Evolutionary conservation across 257 asterid genomes (phyloP).

Genomic region (Paraleonurus japonicus): DNA sequence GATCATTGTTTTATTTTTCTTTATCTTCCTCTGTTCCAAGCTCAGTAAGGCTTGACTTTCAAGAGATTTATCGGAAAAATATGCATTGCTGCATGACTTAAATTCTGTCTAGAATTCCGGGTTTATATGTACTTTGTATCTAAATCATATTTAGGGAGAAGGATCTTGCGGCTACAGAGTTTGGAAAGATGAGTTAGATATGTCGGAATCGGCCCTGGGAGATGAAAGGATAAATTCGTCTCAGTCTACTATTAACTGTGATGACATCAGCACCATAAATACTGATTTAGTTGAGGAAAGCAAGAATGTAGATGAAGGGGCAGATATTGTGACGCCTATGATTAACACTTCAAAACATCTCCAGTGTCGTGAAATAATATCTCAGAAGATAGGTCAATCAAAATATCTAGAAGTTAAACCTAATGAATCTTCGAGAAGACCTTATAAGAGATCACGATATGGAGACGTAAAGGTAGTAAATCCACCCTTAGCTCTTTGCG

Average conservation of each 20-base stretch:
- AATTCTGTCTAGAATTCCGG: not conserved
- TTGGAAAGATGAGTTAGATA: slow-evolving; percentile 45
- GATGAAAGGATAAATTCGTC: slow-evolving; percentile 14
- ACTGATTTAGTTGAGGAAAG: slow-evolving; percentile 21
- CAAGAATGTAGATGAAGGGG: slow-evolving; percentile 13
- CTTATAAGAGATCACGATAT: slow-evolving; percentile 34
- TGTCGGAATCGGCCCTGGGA: not conserved
- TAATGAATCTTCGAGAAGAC: slow-evolving; percentile 26
- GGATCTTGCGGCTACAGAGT: slow-evolving; percentile 53
- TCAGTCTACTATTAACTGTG: slow-evolving; percentile 11
- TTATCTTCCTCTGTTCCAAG: not conserved
- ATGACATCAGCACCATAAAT: not conserved
- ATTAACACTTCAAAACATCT: slow-evolving; percentile 22
- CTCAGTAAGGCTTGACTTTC: not conserved
- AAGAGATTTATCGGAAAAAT: not conserved
- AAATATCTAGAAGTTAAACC: slow-evolving; percentile 25
- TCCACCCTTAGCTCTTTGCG: not conserved
- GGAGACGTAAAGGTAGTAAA: slow-evolving; percentile 34
- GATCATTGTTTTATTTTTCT: not conserved
- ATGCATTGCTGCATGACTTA: not conserved
- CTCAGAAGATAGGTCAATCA: slow-evolving; percentile 26
- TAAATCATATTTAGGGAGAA: slow-evolving; percentile 42
- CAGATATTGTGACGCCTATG: slow-evolving; percentile 20
- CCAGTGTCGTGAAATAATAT: slow-evolving; percentile 1
- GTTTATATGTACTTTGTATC: not conserved